phyloP scores from a whole-genome alignment of 805 yeast species.

The Candida hungchunana region DNA sequence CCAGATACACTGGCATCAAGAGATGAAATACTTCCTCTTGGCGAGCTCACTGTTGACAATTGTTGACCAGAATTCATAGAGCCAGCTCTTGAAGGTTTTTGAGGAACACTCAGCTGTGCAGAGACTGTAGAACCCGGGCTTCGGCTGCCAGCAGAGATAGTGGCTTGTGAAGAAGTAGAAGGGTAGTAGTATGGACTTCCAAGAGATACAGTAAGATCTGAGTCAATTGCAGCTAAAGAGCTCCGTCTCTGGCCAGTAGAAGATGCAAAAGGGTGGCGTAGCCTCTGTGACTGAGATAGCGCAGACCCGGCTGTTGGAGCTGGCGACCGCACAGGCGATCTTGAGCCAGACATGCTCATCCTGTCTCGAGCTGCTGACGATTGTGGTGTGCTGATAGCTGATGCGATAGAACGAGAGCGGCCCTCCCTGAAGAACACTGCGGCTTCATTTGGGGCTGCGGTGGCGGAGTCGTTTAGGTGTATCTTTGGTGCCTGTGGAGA shows the following conservation, averaged over 20 bases:
- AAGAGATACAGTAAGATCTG: conserved; percentile 18
- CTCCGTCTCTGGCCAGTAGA: conserved; percentile 13
- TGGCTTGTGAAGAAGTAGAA: background rate
- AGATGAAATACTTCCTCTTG: conserved; percentile 18
- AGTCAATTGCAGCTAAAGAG: conserved; percentile 16
- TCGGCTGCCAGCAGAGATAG: conserved; percentile 5
- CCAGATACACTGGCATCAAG: conserved; percentile 9
- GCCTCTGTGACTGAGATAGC: conserved; percentile 10
- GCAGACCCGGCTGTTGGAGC: conserved; percentile 3
- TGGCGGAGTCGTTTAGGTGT: no score
- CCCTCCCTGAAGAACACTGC: no score
- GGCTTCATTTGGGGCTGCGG: no score
- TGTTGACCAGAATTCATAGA: conserved; percentile 9
- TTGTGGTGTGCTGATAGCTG: conserved; percentile 1
- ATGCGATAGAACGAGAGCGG: conserved; percentile 9
- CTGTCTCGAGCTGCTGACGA: conserved; percentile 5
- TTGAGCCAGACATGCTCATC: conserved; percentile 11
- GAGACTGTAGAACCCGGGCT: conserved; percentile 8
- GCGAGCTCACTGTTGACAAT: conserved; percentile 18
- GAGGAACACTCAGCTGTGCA: background rate
- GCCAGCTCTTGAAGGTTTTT: conserved; percentile 9
- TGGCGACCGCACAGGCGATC: conserved; percentile 21
- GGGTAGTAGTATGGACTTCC: conserved; percentile 22
- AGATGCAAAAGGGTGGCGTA: conserved; percentile 9
- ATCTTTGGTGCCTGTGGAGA: no score